Base-by-base conservation (phyloP, 768 basidiomycete species). In the Coprinellus micaceus region DNA sequence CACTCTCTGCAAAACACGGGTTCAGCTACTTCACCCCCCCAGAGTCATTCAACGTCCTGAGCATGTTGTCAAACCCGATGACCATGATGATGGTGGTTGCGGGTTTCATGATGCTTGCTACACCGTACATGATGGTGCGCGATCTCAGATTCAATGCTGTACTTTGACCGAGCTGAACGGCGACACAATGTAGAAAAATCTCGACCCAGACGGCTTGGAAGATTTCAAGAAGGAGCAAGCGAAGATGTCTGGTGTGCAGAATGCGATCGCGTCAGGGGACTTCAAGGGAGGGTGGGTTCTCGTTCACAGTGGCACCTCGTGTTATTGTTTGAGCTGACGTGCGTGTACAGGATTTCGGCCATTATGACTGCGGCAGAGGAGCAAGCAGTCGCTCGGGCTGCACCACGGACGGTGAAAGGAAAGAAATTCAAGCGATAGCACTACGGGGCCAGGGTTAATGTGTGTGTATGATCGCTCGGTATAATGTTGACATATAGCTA, bases 211-310 rank as follows among this genome's bases (percentile, higher is more conserved):
- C 24, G 94, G 95, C 1, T 73, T 82, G 54, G 84, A 85, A n/a
- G 95, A 97, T 72, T 96, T 89, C 67, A 79, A 82, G 61, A 93
- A 94, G 71, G 96, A 97, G 67, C 91, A 91, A 71, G 89, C 88
- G 40, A 81, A 83, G 64, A 85, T 91, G 7, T 48, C 56, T 2
- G 56, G 49, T 17, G 49, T 83, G 25, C 86, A 86, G 61, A 81
- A 66, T 61, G 80, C 85, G 1, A 60, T 87, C 37, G 76, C 81
- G 40, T 81, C 68, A 51, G 85, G 84, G 17, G 84, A 88, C 60
- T 60, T 83, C 59, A 83, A 79, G 61, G 74, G 77, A 13, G 80
- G 84, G 85, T 86, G 69, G 24, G 64, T 61, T 30, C 56, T 21
- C 29, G 48, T 49, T 26, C 19, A 13, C n/a, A n/a, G n/a, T n/a